Percentiles rank a stretch among this genome's conserved stretches.
Conservation (phyloP, 331 rosid species). For the Cydonia oblonga region DNA sequence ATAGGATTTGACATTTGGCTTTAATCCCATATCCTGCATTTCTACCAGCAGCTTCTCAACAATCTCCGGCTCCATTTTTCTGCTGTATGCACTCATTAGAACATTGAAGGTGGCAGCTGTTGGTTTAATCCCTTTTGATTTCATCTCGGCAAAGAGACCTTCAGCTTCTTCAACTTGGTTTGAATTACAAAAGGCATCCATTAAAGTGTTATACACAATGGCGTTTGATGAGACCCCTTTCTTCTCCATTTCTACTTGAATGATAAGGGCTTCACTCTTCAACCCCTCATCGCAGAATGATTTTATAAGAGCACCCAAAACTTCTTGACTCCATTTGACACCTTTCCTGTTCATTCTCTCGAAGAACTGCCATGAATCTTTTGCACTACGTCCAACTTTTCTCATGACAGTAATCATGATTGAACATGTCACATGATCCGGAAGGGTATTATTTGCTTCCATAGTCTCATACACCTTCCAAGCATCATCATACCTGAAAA, state of each 20-base stretch:
- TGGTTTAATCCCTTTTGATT: constrained; percentile 59
- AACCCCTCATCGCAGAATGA: constrained; percentile 79
- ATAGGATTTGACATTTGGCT: constrained; percentile 63
- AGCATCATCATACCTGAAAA: constrained; percentile 67
- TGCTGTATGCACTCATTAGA: constrained; percentile 68
- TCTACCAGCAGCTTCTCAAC: constrained; percentile 68
- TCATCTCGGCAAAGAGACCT: constrained; percentile 80
- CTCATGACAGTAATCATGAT: constrained; percentile 61
- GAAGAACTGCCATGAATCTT: constrained; percentile 79
- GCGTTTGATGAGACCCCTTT: constrained; percentile 57
- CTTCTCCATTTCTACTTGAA: constrained; percentile 67
- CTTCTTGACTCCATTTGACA: constrained; percentile 68
- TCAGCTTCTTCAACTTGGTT: constrained; percentile 79
- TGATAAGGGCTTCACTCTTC: constrained; percentile 65
- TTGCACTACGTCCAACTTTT: constrained; percentile 62
- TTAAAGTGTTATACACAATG: constrained; percentile 63
- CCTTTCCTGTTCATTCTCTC: constrained; percentile 83
- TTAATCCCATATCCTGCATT: constrained; percentile 71
- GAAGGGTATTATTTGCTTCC: constrained; percentile 56
- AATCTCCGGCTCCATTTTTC: constrained; percentile 75
- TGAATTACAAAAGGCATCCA: constrained; percentile 59
- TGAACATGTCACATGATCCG: constrained; percentile 81
- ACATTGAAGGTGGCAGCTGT: constrained; percentile 60
- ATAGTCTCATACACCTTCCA: constrained; percentile 55
- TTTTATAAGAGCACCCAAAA: constrained; percentile 65